Evolutionary conservation across 1,284 basidiomycete species (phyloP), one percentile per base, ranked within the genome.

Genomic region (Caloboletus inedulis): DNA sequence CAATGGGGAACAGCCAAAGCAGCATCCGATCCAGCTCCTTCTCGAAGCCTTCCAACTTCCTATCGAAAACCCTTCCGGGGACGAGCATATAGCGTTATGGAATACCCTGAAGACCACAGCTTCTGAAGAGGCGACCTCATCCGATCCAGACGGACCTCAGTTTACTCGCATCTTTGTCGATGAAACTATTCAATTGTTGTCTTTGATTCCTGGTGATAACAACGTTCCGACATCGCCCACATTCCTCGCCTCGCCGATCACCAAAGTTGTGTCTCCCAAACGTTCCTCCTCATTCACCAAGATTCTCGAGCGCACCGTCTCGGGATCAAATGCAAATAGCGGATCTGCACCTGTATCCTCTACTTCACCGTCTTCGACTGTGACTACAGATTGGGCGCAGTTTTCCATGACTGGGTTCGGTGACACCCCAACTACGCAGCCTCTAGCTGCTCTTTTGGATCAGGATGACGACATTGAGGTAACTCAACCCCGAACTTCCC

Each of bases 321-420:
- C 47, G 2, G 51, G 25, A 18, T 49, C 51, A 3, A 51, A 14
- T 46, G 23, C 43, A 9, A 40, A 41, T 16, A 16, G 41, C 7
- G 54, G 39, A 27, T 59, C 55, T 12, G 46, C 56, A 1, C 62
- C 60, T 2, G 40, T 14, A 21, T 67, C 65, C 12, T 60, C 68
- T 12, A 54, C 61, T 10, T 68, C 62, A 2, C 53, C 62, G 3
- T 44, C 67, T 31, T 63, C 64, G 6, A 14, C 53, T 12, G 47
- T 59, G 9, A 7, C 72, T 47, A 62, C 72, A 8, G 80, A 83
- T 53, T 83, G 80, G 80, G 61, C 72, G 0, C 74, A 78, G 41
- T 89, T 89, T 66, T 82, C 85, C 0, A 69, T 76, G 1, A 71
- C 77, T 1, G 87, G 87, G 2, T 89, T 89, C 62, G 76, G 79